Base-by-base conservation (phyloP, 2,329 filamentous ascomycete species). In the Alternaria triticina region DNA sequence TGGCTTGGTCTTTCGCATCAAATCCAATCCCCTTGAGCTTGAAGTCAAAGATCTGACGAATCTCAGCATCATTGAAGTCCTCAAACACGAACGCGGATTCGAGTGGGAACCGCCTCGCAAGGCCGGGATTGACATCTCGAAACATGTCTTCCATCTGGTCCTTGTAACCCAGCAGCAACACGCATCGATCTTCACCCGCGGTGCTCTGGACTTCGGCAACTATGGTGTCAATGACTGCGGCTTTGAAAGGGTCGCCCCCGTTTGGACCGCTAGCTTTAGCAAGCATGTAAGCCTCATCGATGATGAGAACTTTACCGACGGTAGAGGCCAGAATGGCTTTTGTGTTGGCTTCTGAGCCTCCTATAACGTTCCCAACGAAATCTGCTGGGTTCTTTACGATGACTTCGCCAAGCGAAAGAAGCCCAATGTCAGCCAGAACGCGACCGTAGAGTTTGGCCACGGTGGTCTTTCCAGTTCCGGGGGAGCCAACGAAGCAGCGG, bases 221-320 rank as follows among this genome's bases (percentile, higher is more conserved):
- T 12, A 93, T 88, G 0, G 90, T 93, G 68, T 94, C 91, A 4
- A 93, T 84, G 1, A 92, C 89, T 0, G 88, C 89, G 0, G 83
- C 85, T 73, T 87, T 90, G 79, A 80, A 93, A 0, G 66, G 62
- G 67, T 89, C 85, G 1, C 79, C 74, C 13, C 82, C 65, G 36
- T 40, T 40, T 0, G 57, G 54, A 1, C 75, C 71, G 0, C 73
- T 76, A 49, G 84, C 86, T 0, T 73, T 76, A 50, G 84, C 86
- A 0, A 95, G 82, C 33, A 88, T 88, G 66, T 95, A 94, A 0
- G 91, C 91, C 73, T 96, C 92, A 65, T 95, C 92, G 3, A 95
- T 93, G 13, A 95, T 87, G 0, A 95, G 84, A 0, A 94, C 90
- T 67, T 94, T 95, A 0, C 92, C 92, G 0, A 85, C 67, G 0